Evolutionary conservation across 345 rosid species (phyloP).

Genomic region (Heritiera littoralis): DNA sequence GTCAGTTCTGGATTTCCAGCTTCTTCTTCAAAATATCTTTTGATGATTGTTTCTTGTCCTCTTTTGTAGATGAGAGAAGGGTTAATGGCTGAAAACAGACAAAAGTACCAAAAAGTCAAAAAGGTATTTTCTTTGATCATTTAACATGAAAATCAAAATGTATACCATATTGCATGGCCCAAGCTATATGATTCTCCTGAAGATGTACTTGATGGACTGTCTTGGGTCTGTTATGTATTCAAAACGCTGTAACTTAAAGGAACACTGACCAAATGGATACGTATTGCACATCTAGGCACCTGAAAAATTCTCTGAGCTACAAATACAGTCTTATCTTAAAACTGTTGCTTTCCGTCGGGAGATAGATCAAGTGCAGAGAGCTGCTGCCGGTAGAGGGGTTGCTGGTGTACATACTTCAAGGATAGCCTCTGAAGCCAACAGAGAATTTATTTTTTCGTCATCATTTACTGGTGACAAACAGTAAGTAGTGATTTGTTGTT

Average conservation of each 20-base stretch:
- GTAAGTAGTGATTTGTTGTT: slow-evolving; percentile 45
- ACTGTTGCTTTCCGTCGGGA: slow-evolving; percentile 95
- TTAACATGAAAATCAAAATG: not conserved
- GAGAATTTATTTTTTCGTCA: slow-evolving; percentile 91
- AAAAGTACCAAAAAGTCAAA: slow-evolving; percentile 91
- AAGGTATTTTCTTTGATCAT: slow-evolving; percentile 53
- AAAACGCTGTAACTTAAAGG: not conserved
- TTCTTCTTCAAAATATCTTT: slow-evolving; percentile 3
- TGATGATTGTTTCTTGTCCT: slow-evolving; percentile 21
- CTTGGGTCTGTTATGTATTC: not conserved
- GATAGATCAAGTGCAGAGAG: slow-evolving; percentile 87
- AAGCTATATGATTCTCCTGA: not conserved
- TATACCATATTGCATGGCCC: not conserved
- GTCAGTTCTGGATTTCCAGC: slow-evolving; percentile 18
- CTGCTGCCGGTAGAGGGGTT: slow-evolving; percentile 80
- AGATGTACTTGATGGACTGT: not conserved
- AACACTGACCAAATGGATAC: not conserved
- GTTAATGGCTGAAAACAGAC: slow-evolving; percentile 95
- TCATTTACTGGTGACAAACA: slow-evolving; percentile 87
- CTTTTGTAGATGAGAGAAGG: slow-evolving; percentile 83
- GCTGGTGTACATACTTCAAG: slow-evolving; percentile 88
- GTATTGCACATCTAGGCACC: slow-evolving; percentile 59
- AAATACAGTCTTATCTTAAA: slow-evolving; percentile 92
- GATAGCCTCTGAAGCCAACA: slow-evolving; percentile 94
- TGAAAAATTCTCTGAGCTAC: slow-evolving; percentile 85